Evolutionary conservation across 2,329 filamentous ascomycete genomes (phyloP), one percentile per base, ranked within the genome.

Genomic region (Pochonia chlamydosporia): DNA sequence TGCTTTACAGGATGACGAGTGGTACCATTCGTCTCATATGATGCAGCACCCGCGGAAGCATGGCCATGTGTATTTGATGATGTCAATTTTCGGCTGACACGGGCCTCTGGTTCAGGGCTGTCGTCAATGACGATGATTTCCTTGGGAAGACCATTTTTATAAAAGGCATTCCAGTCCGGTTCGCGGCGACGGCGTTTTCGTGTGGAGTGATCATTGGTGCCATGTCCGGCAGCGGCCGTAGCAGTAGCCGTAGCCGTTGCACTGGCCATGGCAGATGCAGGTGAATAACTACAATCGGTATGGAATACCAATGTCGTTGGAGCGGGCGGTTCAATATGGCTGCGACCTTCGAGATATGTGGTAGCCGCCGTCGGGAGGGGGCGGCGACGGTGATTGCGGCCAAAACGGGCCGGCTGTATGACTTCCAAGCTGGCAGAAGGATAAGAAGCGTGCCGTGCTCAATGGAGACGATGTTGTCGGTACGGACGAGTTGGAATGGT

Each of bases 51-150:
- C 43, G 58, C 55, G 48, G 54, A 56, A 37, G 62, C 53, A 43
- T 58, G 54, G 55, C 60, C 62, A 48, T 66, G 60, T 45, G 58
- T 36, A 10, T 39, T 39, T 5, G 31, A 35, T 4, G 44, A 35
- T 6, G 44, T 59, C 24, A 71, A 62, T 59, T 68, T 73, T 33
- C 65, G 64, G 43, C 63, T 55, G n/a, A 68, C 66, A 46, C 67
- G 64, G 41, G 65, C 58, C 49, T 78, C 74, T 48, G 76, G 75
- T 48, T 78, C 76, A 43, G 85, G 85, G 4, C 80, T 82, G 63
- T 91, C 85, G 64, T 86, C 82, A 59, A 93, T 93, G 58, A 92
- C 82, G 60, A 93, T 92, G 61, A 93, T 82, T 70, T 93, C 88
- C 63, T 89, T 85, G 21, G 88, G 88, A 21, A 90, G 70, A 4